These are phyloP conservation scores for Ganoderma lucidum DNA, from an alignment of 1,284 basidiomycete genomes.

Conservation along the genomic window DNA sequence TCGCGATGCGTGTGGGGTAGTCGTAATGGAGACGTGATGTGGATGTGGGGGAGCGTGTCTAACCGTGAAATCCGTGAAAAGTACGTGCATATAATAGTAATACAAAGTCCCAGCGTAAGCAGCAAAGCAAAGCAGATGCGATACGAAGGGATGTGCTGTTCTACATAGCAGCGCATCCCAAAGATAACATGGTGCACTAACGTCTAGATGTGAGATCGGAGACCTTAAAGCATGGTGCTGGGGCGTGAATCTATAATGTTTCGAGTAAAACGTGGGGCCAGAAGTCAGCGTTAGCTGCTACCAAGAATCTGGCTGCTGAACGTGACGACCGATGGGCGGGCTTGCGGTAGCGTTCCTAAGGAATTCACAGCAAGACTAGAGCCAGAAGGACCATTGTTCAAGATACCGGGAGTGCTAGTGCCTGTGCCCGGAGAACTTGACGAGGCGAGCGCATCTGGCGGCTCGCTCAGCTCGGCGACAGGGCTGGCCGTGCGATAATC, in stretches of 20 bases:
- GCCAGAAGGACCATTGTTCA: constrained; percentile 1
- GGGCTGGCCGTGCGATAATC: constrained; percentile 33
- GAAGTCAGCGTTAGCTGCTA: constrained; percentile 1
- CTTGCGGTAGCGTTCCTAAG: constrained; percentile 4
- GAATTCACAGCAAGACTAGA: neutral
- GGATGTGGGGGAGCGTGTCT: constrained; percentile 4
- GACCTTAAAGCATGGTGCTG: neutral
- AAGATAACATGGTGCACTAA: no score
- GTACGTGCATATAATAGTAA: neutral
- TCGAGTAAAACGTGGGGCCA: neutral
- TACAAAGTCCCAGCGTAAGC: constrained; percentile 7
- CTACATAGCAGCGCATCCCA: neutral
- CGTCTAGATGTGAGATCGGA: neutral
- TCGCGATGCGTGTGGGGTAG: constrained; percentile 10
- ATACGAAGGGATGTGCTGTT: constrained; percentile 3
- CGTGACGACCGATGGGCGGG: constrained; percentile 8
- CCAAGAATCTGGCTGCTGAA: constrained; percentile 12
- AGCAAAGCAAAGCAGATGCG: neutral
- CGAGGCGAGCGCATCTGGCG: neutral
- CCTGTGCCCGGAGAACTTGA: neutral
- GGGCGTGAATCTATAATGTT: neutral
- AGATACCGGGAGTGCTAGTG: neutral
- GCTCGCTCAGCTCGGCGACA: constrained; percentile 11
- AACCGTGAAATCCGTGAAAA: constrained; percentile 1
- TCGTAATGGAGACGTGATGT: constrained; percentile 4